Evolutionary conservation across 371 early-diverging fungal species (phyloP).

Genomic region (Apophysomyces variabilis): DNA sequence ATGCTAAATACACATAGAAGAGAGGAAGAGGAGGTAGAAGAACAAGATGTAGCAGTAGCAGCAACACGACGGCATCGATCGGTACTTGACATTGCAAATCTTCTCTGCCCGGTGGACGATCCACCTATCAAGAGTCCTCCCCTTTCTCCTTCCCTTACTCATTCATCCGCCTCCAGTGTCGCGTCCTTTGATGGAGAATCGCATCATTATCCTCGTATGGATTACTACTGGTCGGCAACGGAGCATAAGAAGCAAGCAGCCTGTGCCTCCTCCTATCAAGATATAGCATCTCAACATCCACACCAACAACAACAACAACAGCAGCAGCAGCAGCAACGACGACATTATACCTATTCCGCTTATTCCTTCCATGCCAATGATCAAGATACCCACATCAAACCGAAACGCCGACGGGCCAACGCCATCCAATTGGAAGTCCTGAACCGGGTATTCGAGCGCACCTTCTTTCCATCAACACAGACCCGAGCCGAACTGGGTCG

Average conservation of each 20-base stretch:
- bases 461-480: constrained; percentile 68
- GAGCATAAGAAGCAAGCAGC: not conserved
- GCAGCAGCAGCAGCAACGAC: constrained; percentile 9
- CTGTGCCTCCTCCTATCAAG: too few relatives aligned
- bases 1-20: constrained; percentile 9
- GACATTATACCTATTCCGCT: constrained; percentile 18
- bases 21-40: not conserved
- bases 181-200: constrained; percentile 1
- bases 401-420: constrained; percentile 50
- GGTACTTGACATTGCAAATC: constrained; percentile 38
- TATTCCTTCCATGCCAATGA: not conserved
- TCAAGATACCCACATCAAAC: constrained; percentile 26
- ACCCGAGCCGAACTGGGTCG: constrained; percentile 81
- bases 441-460: constrained; percentile 57
- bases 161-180: constrained; percentile 2
- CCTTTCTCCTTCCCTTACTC: constrained; percentile 24
- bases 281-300: too few relatives aligned
- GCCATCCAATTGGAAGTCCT: constrained; percentile 54
- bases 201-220: not conserved
- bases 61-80: constrained; percentile 20
- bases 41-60: too few relatives aligned
- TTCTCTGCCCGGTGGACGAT: constrained; percentile 19
- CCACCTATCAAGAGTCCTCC: constrained; percentile 29
- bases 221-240: not conserved
- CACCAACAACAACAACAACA: too few relatives aligned